Evolutionary conservation across 257 asterid genomes (phyloP).

Genomic region (Ilex asprella): DNA sequence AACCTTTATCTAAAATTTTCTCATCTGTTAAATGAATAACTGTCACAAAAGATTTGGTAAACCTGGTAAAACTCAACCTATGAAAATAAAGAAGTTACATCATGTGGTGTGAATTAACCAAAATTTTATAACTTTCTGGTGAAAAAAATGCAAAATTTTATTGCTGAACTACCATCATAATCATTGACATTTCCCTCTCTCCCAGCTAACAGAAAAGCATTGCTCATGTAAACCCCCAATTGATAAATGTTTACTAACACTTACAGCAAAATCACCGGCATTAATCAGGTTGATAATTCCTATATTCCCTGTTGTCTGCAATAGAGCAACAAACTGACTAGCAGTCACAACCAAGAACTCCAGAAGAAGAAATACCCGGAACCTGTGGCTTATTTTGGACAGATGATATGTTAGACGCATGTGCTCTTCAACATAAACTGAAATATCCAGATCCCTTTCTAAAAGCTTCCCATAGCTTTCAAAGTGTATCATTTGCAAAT

Average conservation of each 20-base stretch:
- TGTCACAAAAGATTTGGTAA: too few species aligned
- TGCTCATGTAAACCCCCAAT: too few species aligned
- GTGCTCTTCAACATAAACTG: constrained; percentile 73
- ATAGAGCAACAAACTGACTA: constrained; percentile 54
- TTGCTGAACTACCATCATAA: too few species aligned
- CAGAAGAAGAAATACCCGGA: constrained; percentile 65
- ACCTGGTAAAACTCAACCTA: too few species aligned
- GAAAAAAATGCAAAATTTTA: too few species aligned
- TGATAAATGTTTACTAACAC: constrained; percentile 1
- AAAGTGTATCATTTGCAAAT: constrained; percentile 68
- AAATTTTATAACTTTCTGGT: too few species aligned
- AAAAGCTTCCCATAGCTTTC: constrained; percentile 66
- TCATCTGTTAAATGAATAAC: too few species aligned
- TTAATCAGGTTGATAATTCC: constrained; percentile 60
- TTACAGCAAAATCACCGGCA: constrained; percentile 79
- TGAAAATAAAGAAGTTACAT: too few species aligned
- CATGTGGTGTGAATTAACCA: too few species aligned
- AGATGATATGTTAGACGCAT: constrained; percentile 49
- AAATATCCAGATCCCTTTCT: constrained; percentile 68
- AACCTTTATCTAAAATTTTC: too few species aligned
- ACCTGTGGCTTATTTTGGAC: constrained; percentile 84
- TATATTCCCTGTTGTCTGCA: constrained; percentile 66
- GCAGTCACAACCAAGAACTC: constrained; percentile 64
- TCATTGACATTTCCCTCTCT: too few species aligned
- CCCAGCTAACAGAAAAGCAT: too few species aligned